Percentiles rank a stretch among this genome's conserved stretches.
Evolutionary conservation across 176 grass and related monocot genomes (phyloP).

Genomic region (Oryza rufipogon): DNA sequence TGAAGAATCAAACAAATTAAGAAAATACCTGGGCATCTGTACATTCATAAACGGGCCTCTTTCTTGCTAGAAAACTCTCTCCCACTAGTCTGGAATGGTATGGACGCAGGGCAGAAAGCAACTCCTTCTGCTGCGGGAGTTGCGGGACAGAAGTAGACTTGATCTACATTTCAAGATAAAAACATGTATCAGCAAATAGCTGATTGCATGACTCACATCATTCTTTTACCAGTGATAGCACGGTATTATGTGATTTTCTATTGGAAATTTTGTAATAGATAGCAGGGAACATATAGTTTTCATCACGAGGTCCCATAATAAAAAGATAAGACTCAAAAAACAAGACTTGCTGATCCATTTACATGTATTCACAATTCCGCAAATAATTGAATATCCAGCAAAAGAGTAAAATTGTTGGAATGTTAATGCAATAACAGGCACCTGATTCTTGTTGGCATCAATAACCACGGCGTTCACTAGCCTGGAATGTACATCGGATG

Average conservation of each 20-base stretch:
- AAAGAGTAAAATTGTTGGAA: background rate
- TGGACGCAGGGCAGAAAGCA: conserved; percentile 75
- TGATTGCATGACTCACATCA: conserved; percentile 24
- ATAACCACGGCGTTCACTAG: conserved; percentile 74
- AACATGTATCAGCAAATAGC: conserved; percentile 29
- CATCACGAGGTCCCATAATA: background rate
- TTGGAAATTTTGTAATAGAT: background rate
- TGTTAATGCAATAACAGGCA: conserved; percentile 26
- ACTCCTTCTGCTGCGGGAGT: conserved; percentile 79
- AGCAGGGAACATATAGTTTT: background rate
- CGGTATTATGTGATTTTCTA: background rate
- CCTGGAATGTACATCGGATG: conserved; percentile 72
- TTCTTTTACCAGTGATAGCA: conserved; percentile 24
- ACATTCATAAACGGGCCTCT: conserved; percentile 88
- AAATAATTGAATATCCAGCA: conserved; percentile 14
- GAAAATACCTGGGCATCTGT: conserved; percentile 78
- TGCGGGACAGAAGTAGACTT: conserved; percentile 71
- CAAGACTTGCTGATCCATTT: background rate
- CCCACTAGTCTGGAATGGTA: conserved; percentile 97
- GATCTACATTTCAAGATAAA: conserved; percentile 57
- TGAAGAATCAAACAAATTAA: background rate
- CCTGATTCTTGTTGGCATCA: conserved; percentile 97
- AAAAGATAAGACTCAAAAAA: background rate
- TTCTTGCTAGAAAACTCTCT: conserved; percentile 96
- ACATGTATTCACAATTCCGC: background rate